Conservation (phyloP, 768 basidiomycete genomes). For the Hydnomerulius pinastri region DNA sequence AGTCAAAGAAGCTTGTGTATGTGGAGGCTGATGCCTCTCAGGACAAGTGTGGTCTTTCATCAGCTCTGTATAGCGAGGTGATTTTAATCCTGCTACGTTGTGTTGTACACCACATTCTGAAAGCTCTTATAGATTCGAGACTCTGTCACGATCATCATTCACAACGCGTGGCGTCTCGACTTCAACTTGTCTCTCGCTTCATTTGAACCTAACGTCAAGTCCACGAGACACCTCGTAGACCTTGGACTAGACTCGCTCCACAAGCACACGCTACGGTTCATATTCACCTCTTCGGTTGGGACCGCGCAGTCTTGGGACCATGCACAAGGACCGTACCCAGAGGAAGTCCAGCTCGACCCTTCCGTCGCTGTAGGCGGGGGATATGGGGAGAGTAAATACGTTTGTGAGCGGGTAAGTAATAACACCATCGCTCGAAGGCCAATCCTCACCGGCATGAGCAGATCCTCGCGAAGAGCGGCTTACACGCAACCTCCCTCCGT, state of each 20-base stretch:
- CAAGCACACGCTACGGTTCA: constrained; percentile 13
- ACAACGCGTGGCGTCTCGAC: constrained; percentile 42
- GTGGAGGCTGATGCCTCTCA: constrained; percentile 39
- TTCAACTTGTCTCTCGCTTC: constrained; percentile 41
- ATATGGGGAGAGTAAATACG: constrained; percentile 41
- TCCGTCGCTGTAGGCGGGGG: constrained; percentile 34
- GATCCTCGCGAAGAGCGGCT: constrained; percentile 28
- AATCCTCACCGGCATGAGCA: background rate
- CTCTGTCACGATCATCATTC: constrained; percentile 32
- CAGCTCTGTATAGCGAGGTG: constrained; percentile 33
- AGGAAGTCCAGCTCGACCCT: constrained; percentile 33
- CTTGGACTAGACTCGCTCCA: constrained; percentile 31
- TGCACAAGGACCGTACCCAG: constrained; percentile 31
- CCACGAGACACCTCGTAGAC: constrained; percentile 34
- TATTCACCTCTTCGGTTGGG: constrained; percentile 28
- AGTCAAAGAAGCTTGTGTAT: constrained; percentile 33
- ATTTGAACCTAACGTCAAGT: constrained; percentile 38
- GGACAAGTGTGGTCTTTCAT: constrained; percentile 29
- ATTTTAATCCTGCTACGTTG: background rate
- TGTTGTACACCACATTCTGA: background rate
- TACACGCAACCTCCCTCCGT: constrained; percentile 25
- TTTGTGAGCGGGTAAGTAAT: constrained; percentile 35
- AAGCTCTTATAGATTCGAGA: constrained; percentile 10
- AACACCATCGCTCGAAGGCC: constrained; percentile 11
- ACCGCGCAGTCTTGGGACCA: constrained; percentile 25